Evolutionary conservation across 805 yeast genomes (phyloP), one percentile per base, ranked within the genome.

Genomic region (Sugiyamaella boreocaroliniensis): DNA sequence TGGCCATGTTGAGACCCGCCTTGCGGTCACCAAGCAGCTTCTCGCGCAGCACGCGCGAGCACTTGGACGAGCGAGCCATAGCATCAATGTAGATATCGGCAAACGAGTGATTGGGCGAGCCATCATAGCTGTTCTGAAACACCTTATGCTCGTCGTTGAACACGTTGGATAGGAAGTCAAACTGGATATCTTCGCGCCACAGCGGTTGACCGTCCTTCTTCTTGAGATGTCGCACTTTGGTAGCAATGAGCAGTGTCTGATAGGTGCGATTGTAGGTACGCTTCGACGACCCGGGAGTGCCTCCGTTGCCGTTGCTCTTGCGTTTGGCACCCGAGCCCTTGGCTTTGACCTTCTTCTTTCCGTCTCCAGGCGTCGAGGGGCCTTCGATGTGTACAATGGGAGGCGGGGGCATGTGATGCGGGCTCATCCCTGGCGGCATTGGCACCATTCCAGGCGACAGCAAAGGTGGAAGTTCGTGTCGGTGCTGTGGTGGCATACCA

Each of bases 131-230:
- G 51, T 68, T 67, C 7, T 83, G 80, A 69, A 92, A 92, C 1
- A 86, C 87, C 40, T 76, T 69, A 43, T 76, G 70, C 29, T 76
- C 72, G 64, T 89, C 85, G 61, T 77, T 74, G 62, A 92, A 85
- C 9, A 92, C 68, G 26, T 73, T 72, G 47, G 75, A 71, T 51
- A 92, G 70, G 59, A 90, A 87, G 58, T 85, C 89, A 67, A 82
- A 86, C 67, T 89, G 97, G 52, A 92, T 84, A 62, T 92, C 98
- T 51, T 72, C 77, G 47, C 98, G 76, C 85, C 93, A 86, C 54
- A 90, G 81, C 18, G 96, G 95, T 62, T 86, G 95, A 5, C 98
- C 97, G 64, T 92, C 98, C 16, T 81, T 76, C 64, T 90, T 92
- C 68, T 92, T 92, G 60, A 92, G 62, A 52, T 72, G 76, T 34